Evolutionary conservation across 148 eudicot species (phyloP), one percentile per base, ranked within the genome.

Genomic region (Chenopodium suecicum): DNA sequence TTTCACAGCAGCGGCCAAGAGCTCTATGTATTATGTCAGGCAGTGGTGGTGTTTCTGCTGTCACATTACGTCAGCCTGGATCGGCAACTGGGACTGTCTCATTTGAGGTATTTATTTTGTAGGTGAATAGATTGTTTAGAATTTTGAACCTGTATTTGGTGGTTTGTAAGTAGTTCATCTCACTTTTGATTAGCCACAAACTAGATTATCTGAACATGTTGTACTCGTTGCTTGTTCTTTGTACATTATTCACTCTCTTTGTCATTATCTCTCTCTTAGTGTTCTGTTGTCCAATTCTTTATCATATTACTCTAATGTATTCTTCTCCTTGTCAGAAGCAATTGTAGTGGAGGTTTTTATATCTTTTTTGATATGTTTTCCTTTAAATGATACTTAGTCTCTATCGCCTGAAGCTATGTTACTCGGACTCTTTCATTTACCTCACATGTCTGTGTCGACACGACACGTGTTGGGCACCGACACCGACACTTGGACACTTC

Each of bases 1-100:
- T 92, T 85, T 85, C 98, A 68, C 97, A 94, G 77, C 97, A 94
- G 82, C 88, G 94, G 90, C 93, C 94, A 29, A 87, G 98, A 85
- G 98, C 97, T 81, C 74, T 94, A 46, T 94, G 98, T 81, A 86
- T 94, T 75, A 75, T 94, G 89, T 91, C 98, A 34, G 98, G 90
- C 32, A 91, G 84, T 87, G 98, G 98, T 69, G 85, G 94, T 46
- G 94, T 94, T 81, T 94, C 98, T 63, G 84, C 90, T 65, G 93
- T 92, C 69, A 90, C 97, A 75, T 76, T 94, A 65, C 91, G 92
- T 31, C 94, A 91, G 75, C 90, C 93, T 80, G 83, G 87, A 80
- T 83, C 91, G 58, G 64, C 88, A 77, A 86, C 80, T 58, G 86
- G 88, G 64, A 86, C 93, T 32, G 86, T 91, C 58, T 87, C 94